These are phyloP conservation scores for Xylaria sp. DNA, from an alignment of 2,329 filamentous ascomycete species.

Conservation along the genomic window DNA sequence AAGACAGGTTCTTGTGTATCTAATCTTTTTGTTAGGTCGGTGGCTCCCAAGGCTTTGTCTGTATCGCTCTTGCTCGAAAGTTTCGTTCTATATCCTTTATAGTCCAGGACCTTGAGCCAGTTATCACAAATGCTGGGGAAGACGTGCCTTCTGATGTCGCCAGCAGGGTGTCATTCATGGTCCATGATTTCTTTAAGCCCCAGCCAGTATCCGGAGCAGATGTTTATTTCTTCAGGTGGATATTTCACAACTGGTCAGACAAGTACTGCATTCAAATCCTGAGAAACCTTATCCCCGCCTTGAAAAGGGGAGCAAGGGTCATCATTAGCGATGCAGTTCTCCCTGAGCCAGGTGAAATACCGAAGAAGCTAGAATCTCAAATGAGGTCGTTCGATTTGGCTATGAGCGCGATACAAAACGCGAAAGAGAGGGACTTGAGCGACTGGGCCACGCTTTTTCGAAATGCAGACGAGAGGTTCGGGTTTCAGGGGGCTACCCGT, in stretches of 20 bases:
- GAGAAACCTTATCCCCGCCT: constrained; percentile 12
- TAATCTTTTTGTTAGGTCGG: constrained; percentile 9
- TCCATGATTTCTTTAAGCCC: constrained; percentile 51
- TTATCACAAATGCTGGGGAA: constrained; percentile 1
- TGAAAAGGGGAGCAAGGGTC: constrained; percentile 43
- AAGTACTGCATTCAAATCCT: constrained; percentile 23
- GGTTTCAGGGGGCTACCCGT: constrained; percentile 12
- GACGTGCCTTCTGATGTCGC: constrained; percentile 6
- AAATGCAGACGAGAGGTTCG: constrained; percentile 8
- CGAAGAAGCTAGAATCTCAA: background rate
- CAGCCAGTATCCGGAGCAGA: constrained; percentile 44
- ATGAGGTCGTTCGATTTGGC: constrained; percentile 5
- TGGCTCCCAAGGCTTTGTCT: constrained; percentile 23
- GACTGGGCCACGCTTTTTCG: constrained; percentile 18
- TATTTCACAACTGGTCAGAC: constrained; percentile 30
- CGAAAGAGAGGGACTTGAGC: constrained; percentile 17
- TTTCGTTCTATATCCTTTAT: constrained; percentile 54
- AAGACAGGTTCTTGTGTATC: background rate
- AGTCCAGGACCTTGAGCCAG: constrained; percentile 54
- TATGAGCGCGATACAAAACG: constrained; percentile 14
- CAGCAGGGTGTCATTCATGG: constrained; percentile 35
- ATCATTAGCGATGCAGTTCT: constrained; percentile 25
- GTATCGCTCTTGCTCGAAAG: constrained; percentile 17
- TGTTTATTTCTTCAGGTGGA: constrained; percentile 26
- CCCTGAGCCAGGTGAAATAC: constrained; percentile 6